These are phyloP conservation scores for Phytophthora kernoviae DNA, from an alignment of 352 stramenopile genomes.

Conservation along the genomic window DNA sequence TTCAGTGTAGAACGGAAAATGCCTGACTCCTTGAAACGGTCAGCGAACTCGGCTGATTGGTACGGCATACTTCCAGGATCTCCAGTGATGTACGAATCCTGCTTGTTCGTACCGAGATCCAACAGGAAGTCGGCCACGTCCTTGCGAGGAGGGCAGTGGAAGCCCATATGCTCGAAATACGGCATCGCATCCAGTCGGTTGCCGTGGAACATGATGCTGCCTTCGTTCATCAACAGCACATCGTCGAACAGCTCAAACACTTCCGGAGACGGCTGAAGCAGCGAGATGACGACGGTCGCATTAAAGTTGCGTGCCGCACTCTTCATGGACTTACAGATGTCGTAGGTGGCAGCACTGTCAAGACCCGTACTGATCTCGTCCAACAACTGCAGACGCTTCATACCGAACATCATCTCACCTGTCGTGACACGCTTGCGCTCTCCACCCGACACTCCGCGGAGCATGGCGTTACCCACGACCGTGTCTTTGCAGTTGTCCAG, in stretches of 20 bases:
- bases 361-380: slow-evolving; percentile 24
- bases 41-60: slow-evolving; percentile 36
- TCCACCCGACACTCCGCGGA: not conserved
- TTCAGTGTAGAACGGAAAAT: slow-evolving; percentile 44
- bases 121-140: slow-evolving; percentile 24
- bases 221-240: slow-evolving; percentile 47
- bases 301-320: slow-evolving; percentile 26
- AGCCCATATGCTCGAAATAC: slow-evolving; percentile 43
- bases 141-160: slow-evolving; percentile 18
- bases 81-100: slow-evolving; percentile 6
- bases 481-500: slow-evolving; percentile 78
- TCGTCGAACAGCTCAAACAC: slow-evolving; percentile 57
- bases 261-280: slow-evolving; percentile 41
- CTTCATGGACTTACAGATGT: slow-evolving; percentile 36
- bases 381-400: slow-evolving; percentile 10
- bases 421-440: slow-evolving; percentile 1
- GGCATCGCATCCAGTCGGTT: slow-evolving; percentile 19
- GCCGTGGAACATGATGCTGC: slow-evolving; percentile 43
- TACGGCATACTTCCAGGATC: slow-evolving; percentile 3
- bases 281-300: slow-evolving; percentile 40
- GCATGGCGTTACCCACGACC: slow-evolving; percentile 52
- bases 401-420: slow-evolving; percentile 2
- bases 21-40: slow-evolving; percentile 41
- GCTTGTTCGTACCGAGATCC: slow-evolving; percentile 18
- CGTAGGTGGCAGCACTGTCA: slow-evolving; percentile 35